These are phyloP conservation scores for Solanum hybrid DNA, from an alignment of 305 asterid genomes.

Conservation along the genomic window DNA sequence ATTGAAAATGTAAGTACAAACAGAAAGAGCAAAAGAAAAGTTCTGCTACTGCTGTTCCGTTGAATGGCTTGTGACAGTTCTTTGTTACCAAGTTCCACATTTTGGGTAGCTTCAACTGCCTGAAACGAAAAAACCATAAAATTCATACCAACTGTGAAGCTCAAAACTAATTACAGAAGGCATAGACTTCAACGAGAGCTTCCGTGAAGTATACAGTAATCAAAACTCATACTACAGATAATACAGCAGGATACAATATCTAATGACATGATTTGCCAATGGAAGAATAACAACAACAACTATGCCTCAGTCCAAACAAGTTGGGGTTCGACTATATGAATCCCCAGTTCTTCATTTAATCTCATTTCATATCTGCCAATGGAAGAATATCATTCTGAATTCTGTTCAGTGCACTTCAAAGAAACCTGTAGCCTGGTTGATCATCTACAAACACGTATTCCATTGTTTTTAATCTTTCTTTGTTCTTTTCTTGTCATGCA, in stretches of 20 bases:
- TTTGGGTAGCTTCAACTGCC: slow-evolving; percentile 67
- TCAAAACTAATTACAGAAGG: background rate
- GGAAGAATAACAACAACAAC: background rate
- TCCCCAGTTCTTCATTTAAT: background rate
- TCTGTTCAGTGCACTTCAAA: background rate
- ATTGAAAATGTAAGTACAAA: slow-evolving; percentile 65
- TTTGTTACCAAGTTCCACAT: slow-evolving; percentile 83
- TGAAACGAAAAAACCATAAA: background rate
- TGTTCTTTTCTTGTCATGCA: background rate
- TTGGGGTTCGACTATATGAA: background rate
- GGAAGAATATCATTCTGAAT: background rate
- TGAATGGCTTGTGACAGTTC: slow-evolving; percentile 75
- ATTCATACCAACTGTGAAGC: background rate
- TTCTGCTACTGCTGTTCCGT: slow-evolving; percentile 72
- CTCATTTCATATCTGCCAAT: background rate
- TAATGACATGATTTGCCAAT: background rate
- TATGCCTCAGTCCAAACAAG: background rate
- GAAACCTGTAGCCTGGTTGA: background rate
- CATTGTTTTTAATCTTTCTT: background rate
- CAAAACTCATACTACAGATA: background rate
- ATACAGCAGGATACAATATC: background rate
- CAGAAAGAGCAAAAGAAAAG: slow-evolving; percentile 73
- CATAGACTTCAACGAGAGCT: background rate
- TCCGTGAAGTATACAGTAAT: background rate
- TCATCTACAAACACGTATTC: background rate